phyloP scores from a whole-genome alignment of 768 basidiomycete species.

The Basidioascus undulatus region DNA sequence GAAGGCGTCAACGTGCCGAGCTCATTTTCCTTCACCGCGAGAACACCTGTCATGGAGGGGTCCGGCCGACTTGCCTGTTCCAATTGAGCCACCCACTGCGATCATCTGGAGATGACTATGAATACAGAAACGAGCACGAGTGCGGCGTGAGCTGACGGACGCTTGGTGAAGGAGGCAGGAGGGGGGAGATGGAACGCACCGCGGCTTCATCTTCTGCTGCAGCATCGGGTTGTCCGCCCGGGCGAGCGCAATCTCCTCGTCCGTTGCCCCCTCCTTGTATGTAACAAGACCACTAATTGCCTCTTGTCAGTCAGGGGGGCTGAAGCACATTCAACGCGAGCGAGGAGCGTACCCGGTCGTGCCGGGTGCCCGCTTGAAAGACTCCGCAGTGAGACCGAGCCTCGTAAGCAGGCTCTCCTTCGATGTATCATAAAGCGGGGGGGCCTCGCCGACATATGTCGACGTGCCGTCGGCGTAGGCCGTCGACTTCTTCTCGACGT shows the following conservation, averaged over 20 bases:
- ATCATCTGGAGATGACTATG: slow-evolving; percentile 19
- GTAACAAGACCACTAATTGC: slow-evolving; percentile 2
- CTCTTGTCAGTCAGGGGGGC: too few species aligned
- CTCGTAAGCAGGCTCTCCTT: slow-evolving; percentile 17
- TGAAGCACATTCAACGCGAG: too few species aligned
- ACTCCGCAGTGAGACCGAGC: slow-evolving; percentile 17
- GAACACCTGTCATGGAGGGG: too few species aligned
- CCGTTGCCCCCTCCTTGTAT: neutral
- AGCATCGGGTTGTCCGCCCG: slow-evolving; percentile 13
- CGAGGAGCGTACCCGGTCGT: too few species aligned
- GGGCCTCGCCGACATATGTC: too few species aligned
- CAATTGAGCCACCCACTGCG: slow-evolving; percentile 19
- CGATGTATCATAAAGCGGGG: slow-evolving; percentile 16
- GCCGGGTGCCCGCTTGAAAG: slow-evolving; percentile 21
- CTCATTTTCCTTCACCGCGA: too few species aligned
- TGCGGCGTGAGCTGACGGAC: too few species aligned
- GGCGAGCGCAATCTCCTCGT: slow-evolving; percentile 9
- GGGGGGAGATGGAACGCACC: slow-evolving; percentile 7
- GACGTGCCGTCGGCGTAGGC: too few species aligned
- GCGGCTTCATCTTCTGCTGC: slow-evolving; percentile 19
- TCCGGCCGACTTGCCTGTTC: slow-evolving; percentile 7
- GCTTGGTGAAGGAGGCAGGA: too few species aligned
- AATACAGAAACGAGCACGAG: too few species aligned
- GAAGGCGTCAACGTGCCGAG: too few species aligned
- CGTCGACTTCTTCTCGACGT: too few species aligned